These are phyloP conservation scores for Tylopilus sp. DNA, from an alignment of 1,284 basidiomycete species.

Conservation along the genomic window DNA sequence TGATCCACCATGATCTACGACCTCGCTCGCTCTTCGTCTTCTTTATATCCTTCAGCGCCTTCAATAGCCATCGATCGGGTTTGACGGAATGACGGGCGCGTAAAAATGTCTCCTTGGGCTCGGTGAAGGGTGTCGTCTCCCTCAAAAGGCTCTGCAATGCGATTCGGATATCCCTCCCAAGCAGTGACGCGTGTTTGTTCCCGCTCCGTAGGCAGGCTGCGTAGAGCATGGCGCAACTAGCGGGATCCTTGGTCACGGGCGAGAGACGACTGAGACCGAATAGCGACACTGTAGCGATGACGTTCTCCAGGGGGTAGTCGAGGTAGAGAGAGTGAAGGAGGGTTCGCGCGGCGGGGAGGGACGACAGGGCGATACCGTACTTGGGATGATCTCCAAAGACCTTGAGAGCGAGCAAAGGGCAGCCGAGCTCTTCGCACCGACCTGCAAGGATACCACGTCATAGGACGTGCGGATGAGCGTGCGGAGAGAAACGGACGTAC, in stretches of 20 bases:
- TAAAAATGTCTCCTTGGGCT: slow-evolving; percentile 24
- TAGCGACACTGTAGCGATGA: slow-evolving; percentile 48
- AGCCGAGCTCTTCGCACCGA: slow-evolving; percentile 54
- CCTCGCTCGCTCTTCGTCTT: slow-evolving; percentile 28
- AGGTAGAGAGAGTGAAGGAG: slow-evolving; percentile 51
- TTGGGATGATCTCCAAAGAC: slow-evolving; percentile 60
- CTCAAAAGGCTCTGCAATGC: slow-evolving; percentile 38
- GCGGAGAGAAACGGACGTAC: slow-evolving; percentile 42
- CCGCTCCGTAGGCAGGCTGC: slow-evolving; percentile 47
- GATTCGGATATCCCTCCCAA: slow-evolving; percentile 45
- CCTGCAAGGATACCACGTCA: slow-evolving; percentile 35
- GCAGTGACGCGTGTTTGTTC: slow-evolving; percentile 35
- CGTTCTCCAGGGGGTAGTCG: slow-evolving; percentile 43
- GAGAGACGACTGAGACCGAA: slow-evolving; percentile 52
- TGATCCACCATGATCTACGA: slow-evolving; percentile 30
- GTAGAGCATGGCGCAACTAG: slow-evolving; percentile 53
- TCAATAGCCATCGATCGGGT: slow-evolving; percentile 37
- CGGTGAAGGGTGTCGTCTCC: slow-evolving; percentile 25
- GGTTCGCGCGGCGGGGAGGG: slow-evolving; percentile 47
- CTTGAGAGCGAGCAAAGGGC: slow-evolving; percentile 52
- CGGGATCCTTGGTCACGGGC: slow-evolving; percentile 50
- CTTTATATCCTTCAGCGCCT: slow-evolving; percentile 41
- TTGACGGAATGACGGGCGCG: slow-evolving; percentile 28
- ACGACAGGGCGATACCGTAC: slow-evolving; percentile 53
- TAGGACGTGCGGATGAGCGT: neutral